A percentile compares a stretch with the other conserved stretches of the same genome.
phyloP scores from a whole-genome alignment of 345 rosid species.

The Brassica rapa region DNA sequence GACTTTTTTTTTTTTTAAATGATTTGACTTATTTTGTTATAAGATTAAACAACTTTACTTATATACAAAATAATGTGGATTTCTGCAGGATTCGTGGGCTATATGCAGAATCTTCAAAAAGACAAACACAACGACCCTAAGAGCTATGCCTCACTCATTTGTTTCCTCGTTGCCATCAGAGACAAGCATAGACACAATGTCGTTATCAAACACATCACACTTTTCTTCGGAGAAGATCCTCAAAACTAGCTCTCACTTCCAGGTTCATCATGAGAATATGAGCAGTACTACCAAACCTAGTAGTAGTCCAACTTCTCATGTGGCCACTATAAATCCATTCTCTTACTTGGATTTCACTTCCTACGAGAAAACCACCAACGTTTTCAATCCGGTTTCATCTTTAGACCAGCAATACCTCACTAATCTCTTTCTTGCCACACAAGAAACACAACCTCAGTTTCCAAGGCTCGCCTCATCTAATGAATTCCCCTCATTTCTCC shows the following conservation, averaged over 20 bases:
- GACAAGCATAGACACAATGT: constrained; percentile 38
- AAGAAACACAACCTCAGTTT: constrained; percentile 42
- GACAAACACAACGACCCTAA: constrained; percentile 67
- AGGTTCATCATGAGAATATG: constrained; percentile 40
- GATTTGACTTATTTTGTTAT: not conserved
- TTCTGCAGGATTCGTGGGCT: constrained; percentile 85
- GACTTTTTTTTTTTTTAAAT: not conserved
- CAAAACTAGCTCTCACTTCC: constrained; percentile 38
- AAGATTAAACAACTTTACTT: not conserved
- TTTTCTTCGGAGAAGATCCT: constrained; percentile 41
- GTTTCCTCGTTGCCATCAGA: constrained; percentile 56
- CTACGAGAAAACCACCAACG: constrained; percentile 40
- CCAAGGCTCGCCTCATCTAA: constrained; percentile 32
- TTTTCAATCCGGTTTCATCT: constrained; percentile 34
- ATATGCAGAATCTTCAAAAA: constrained; percentile 93
- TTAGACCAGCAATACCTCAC: constrained; percentile 46
- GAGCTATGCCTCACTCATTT: constrained; percentile 78
- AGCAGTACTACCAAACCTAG: constrained; percentile 28
- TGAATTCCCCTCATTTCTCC: constrained; percentile 49
- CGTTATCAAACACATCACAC: constrained; percentile 34
- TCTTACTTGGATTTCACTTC: constrained; percentile 43
- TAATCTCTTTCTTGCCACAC: constrained; percentile 48
- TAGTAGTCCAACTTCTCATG: constrained; percentile 10
- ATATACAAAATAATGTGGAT: constrained; percentile 15
- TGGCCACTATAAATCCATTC: constrained; percentile 32